Percentiles rank a stretch among this genome's conserved stretches.
phyloP scores from a whole-genome alignment of 176 grass and related monocot genomes.

The Musa troglodytarum region DNA sequence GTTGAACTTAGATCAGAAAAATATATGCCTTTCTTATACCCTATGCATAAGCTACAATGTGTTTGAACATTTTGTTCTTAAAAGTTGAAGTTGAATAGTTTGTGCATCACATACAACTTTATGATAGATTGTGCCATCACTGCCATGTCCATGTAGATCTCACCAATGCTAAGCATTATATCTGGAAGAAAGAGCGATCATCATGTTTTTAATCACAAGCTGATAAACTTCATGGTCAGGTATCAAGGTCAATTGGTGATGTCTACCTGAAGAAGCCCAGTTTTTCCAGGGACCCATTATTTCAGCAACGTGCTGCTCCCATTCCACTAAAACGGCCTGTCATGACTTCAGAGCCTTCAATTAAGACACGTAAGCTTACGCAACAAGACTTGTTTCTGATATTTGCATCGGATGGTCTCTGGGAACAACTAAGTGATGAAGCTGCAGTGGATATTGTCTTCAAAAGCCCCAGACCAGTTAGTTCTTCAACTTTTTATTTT shows the following conservation, averaged over 20 bases:
- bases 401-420: conserved; percentile 18
- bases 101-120: no score
- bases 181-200: background rate
- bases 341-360: conserved; percentile 9
- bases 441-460: conserved; percentile 1
- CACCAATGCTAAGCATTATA: no score
- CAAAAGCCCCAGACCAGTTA: conserved; percentile 13
- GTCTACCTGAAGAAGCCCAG: conserved; percentile 12
- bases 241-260: conserved; percentile 16
- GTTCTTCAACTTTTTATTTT: background rate
- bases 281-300: conserved; percentile 8
- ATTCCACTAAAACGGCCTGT: conserved; percentile 16
- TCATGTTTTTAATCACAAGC: background rate
- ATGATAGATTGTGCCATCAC: no score
- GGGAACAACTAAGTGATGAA: conserved; percentile 14
- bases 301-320: background rate
- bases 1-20: no score
- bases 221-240: background rate
- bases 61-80: no score
- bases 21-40: no score
- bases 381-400: conserved; percentile 12
- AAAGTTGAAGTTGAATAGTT: no score
- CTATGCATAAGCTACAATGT: no score
- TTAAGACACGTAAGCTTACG: background rate
- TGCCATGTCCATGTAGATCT: no score